Base-by-base conservation (phyloP, 768 basidiomycete genomes). In the Mycena galericulata region DNA sequence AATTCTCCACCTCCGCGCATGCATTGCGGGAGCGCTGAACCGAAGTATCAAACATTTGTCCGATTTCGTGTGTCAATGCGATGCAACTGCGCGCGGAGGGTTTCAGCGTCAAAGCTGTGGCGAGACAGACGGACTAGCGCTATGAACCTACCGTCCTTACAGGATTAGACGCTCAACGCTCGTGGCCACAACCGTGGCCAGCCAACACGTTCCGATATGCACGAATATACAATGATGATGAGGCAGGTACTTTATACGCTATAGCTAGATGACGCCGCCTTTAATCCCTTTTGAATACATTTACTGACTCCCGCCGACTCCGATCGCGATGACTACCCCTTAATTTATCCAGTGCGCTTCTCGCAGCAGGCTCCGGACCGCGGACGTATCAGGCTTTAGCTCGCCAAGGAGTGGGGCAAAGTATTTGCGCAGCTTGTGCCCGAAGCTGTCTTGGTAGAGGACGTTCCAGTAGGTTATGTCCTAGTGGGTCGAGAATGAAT, bases 361-460 rank as follows among this genome's bases (percentile, higher is more conserved):
- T 61, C 79, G 77, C 26, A 92, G 78, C 64, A 91, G 72, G 34
- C 72, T 65, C n/a, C 84, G 83, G 3, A 86, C 81, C 62, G 84
- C 79, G 24, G 76, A 58, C 1, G 71, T 85, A 73, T 92, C 84
- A 3, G 90, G 90, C 75, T 91, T 92, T 61, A 91, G 84, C 67
- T 90, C 89, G 20, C 90, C 90, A 60, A 90, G 87, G 54, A 89
- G 78, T 8, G 90, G 90, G 2, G 90, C 84, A 73, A 89, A 87
- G 74, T 87, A 89, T 75, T 87, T 89, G 36, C 89, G 86, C 34
- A 88, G 74, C 61, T 83, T 84, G 62, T 74, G 77, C 51, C 82
- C 78, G 64, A 86, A 90, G 53, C 83, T 75, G 34, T 87, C 89
- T 18, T 84, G 84, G 76, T 87, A 91, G 69, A 84, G 88, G 24